These are phyloP conservation scores for Carex sylvatica DNA, from an alignment of 202 grass and related monocot genomes.

Conservation along the genomic window DNA sequence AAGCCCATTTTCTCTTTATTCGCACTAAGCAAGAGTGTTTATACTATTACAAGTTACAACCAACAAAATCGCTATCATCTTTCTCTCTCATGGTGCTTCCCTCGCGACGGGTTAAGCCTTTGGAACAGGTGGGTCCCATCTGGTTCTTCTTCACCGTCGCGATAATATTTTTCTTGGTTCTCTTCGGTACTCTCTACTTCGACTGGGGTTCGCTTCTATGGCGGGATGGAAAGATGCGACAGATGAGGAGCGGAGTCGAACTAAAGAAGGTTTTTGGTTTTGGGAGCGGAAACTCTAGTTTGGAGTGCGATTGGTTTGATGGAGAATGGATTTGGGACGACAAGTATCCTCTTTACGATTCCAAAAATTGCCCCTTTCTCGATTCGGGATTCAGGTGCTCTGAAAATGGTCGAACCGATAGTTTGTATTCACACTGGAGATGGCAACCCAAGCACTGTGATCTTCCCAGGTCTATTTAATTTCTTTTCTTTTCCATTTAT, in stretches of 20 bases:
- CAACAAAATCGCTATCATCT: neutral
- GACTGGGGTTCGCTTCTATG: slow-evolving; percentile 7
- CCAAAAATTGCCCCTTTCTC: slow-evolving; percentile 64
- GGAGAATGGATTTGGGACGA: slow-evolving; percentile 72
- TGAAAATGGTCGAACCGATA: slow-evolving; percentile 67
- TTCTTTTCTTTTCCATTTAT: neutral
- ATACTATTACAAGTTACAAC: neutral
- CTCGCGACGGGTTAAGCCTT: slow-evolving; percentile 9
- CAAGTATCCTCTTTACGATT: slow-evolving; percentile 61
- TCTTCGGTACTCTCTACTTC: slow-evolving; percentile 19
- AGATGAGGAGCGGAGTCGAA: neutral
- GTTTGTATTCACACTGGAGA: slow-evolving; percentile 69
- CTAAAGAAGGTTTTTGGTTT: neutral
- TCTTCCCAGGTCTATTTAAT: slow-evolving; percentile 51
- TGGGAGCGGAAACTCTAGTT: neutral
- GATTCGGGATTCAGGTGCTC: slow-evolving; percentile 79
- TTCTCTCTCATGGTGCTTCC: neutral
- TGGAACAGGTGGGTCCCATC: slow-evolving; percentile 2
- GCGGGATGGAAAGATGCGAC: neutral
- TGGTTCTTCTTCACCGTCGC: slow-evolving; percentile 25
- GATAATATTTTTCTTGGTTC: neutral
- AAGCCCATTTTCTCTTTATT: neutral
- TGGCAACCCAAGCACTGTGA: slow-evolving; percentile 69
- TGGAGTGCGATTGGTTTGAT: slow-evolving; percentile 71
- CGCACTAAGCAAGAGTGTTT: neutral